These are phyloP conservation scores for Lentinula guzmanii DNA, from an alignment of 768 basidiomycete species.

Conservation along the genomic window DNA sequence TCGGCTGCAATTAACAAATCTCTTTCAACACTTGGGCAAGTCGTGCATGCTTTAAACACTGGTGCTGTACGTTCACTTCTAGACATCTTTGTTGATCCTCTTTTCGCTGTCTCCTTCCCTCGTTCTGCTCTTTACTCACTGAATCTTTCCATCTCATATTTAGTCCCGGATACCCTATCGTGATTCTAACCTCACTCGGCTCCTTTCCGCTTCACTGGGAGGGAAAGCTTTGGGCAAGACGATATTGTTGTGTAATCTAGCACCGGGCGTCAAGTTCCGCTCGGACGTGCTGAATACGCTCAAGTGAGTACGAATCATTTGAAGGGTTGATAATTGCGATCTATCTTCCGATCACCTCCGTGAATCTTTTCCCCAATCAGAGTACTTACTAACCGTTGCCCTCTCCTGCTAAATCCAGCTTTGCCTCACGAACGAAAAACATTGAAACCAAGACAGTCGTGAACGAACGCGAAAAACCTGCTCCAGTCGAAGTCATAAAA, in stretches of 20 bases:
- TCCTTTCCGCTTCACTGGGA: slow-evolving; percentile 86
- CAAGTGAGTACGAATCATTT: slow-evolving; percentile 45
- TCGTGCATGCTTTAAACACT: slow-evolving; percentile 79
- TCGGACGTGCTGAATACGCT: slow-evolving; percentile 89
- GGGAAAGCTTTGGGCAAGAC: slow-evolving; percentile 60
- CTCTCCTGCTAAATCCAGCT: slow-evolving; percentile 34
- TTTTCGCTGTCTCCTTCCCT: not conserved
- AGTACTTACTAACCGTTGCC: not conserved
- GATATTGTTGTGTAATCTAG: slow-evolving; percentile 81
- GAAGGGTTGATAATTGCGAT: too few species aligned
- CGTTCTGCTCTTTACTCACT: not conserved
- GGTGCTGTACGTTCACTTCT: slow-evolving; percentile 32
- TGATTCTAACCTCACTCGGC: slow-evolving; percentile 83
- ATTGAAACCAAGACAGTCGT: slow-evolving; percentile 78
- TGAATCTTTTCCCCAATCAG: not conserved
- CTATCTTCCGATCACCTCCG: too few species aligned
- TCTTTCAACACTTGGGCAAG: slow-evolving; percentile 80
- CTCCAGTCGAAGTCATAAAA: not conserved
- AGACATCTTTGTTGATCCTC: not conserved
- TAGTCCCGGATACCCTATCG: slow-evolving; percentile 84
- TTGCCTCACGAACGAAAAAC: slow-evolving; percentile 81
- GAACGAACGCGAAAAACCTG: slow-evolving; percentile 63
- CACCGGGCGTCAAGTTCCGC: slow-evolving; percentile 78
- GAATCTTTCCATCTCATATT: not conserved
- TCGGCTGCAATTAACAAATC: slow-evolving; percentile 89